A percentile compares a stretch with the other conserved stretches of the same genome.
Evolutionary conservation across 148 eudicot species (phyloP).

Genomic region (Fagopyrum esculentum): DNA sequence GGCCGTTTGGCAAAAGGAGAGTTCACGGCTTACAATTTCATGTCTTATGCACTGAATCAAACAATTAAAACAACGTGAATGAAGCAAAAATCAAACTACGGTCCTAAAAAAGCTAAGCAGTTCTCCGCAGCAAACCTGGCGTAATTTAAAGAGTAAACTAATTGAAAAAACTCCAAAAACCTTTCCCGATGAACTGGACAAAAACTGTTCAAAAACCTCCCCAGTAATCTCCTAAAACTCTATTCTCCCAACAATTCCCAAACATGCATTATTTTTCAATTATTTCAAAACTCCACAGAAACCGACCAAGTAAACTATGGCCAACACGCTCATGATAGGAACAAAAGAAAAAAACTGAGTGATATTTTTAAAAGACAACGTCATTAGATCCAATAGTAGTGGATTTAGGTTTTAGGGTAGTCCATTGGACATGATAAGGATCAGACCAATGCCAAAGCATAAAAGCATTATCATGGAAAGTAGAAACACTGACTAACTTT

Average conservation of each 20-base stretch:
- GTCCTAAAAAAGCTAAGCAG: neutral
- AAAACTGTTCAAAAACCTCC: too few relatives aligned
- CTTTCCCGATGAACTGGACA: too few relatives aligned
- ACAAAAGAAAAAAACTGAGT: neutral
- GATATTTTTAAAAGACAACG: neutral
- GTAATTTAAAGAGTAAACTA: neutral
- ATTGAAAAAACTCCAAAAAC: too few relatives aligned
- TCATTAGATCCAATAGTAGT: neutral
- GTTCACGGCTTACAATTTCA: neutral
- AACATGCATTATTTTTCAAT: too few relatives aligned
- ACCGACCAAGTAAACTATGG: too few relatives aligned
- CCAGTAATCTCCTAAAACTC: too few relatives aligned
- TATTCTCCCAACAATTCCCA: too few relatives aligned
- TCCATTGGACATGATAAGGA: neutral
- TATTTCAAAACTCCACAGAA: too few relatives aligned
- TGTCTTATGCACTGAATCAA: neutral
- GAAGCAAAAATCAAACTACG: neutral
- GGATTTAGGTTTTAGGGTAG: neutral
- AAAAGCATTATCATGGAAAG: neutral
- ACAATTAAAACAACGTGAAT: neutral
- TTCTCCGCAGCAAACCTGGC: neutral
- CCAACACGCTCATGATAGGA: too few relatives aligned
- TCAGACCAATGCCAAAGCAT: neutral
- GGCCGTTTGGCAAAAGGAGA: neutral
- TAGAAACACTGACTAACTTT: neutral